Percentiles rank a stretch among this genome's conserved stretches.
Evolutionary conservation across 2,329 filamentous ascomycete genomes (phyloP).

Genomic region (Cladophialophora exuberans): DNA sequence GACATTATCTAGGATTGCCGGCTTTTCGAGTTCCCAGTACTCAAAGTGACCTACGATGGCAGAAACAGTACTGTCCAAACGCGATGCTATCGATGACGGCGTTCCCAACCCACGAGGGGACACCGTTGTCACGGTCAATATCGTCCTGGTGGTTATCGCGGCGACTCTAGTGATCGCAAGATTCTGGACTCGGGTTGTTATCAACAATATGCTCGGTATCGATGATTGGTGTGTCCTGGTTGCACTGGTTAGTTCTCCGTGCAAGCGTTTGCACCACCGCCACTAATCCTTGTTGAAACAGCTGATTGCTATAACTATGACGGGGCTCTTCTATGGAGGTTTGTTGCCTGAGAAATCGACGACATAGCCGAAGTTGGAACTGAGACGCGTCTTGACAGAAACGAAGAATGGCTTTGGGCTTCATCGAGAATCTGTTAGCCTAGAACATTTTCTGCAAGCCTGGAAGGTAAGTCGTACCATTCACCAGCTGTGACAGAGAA

Average conservation of each 20-base stretch:
- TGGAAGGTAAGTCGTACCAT: constrained; percentile 7
- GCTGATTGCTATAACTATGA: constrained; percentile 9
- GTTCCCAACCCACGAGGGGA: constrained; percentile 8
- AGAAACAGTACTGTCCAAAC: not conserved
- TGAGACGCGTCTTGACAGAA: not conserved
- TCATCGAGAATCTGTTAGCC: constrained; percentile 2
- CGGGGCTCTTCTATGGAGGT: constrained; percentile 10
- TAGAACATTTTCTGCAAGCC: constrained; percentile 10
- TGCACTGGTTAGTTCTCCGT: constrained; percentile 2
- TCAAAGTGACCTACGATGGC: not conserved
- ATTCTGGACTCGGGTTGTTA: constrained; percentile 10
- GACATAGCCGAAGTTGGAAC: not conserved
- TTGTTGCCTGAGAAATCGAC: not conserved
- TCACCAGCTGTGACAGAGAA: not conserved
- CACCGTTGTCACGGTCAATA: constrained; percentile 6
- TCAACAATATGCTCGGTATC: constrained; percentile 10
- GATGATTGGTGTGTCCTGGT: constrained; percentile 10
- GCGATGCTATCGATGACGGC: constrained; percentile 5
- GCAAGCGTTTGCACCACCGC: too few species aligned
- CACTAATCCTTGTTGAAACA: not conserved
- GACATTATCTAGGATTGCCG: not conserved
- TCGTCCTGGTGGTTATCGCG: constrained; percentile 10
- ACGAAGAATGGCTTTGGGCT: constrained; percentile 13
- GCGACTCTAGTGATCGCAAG: constrained; percentile 1
- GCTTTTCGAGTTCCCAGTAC: constrained; percentile 1